Conservation (phyloP, 1,139 yeast species). For the Saccharomyces uvarum region DNA sequence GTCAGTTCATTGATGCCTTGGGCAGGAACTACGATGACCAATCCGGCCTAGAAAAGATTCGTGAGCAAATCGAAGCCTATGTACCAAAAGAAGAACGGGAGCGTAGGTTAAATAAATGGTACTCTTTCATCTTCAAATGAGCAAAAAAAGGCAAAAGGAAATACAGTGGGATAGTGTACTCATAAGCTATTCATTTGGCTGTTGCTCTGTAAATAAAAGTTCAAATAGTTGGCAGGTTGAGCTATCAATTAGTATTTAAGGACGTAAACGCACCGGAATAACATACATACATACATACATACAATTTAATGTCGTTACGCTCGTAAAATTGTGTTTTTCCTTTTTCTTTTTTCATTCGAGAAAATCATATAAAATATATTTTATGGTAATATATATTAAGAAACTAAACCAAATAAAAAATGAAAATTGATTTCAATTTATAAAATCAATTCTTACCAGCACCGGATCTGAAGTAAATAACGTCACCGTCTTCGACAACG, state of each 20-base stretch:
- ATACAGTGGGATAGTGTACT: not conserved
- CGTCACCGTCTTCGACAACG: conserved; percentile 85
- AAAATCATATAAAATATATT: not conserved
- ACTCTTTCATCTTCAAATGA: conserved; percentile 45
- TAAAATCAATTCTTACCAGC: conserved; percentile 69
- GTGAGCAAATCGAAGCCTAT: conserved; percentile 69
- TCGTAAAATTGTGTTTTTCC: not conserved
- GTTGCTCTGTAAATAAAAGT: not conserved
- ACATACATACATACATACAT: not conserved
- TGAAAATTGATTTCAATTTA: not conserved
- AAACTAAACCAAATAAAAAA: not conserved
- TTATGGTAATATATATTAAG: not conserved
- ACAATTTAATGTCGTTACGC: not conserved
- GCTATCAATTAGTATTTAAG: not conserved
- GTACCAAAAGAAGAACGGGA: conserved; percentile 60
- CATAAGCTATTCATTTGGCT: not conserved
- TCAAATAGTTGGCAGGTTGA: not conserved
- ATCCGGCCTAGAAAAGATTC: conserved; percentile 72
- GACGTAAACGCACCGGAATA: not conserved
- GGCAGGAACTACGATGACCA: conserved; percentile 83
- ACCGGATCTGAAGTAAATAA: conserved; percentile 90
- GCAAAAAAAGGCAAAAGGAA: conserved; percentile 12
- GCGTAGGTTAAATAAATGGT: conserved; percentile 46
- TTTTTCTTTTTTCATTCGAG: not conserved
- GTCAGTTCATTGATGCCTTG: conserved; percentile 84